Conservation (phyloP, 1,284 basidiomycete species). For the Fistulinella staudtii region DNA sequence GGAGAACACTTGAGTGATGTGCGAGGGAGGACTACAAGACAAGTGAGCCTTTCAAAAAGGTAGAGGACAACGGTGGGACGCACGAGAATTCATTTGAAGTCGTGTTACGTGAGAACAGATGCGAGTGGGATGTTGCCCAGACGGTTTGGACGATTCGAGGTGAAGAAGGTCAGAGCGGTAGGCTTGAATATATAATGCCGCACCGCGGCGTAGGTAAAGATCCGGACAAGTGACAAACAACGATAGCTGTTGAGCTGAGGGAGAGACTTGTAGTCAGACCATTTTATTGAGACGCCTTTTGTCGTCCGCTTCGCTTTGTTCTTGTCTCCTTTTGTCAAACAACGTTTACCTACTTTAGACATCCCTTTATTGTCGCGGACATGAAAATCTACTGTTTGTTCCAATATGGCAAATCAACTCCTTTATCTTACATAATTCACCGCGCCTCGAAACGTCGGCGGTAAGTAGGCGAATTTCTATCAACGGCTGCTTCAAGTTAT, state of each 20-base stretch:
- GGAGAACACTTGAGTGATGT: slow-evolving; percentile 25
- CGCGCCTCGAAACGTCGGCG: neutral
- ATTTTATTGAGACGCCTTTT: slow-evolving; percentile 23
- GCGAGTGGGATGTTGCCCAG: neutral
- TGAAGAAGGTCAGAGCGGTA: too few species aligned
- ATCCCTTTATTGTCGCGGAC: slow-evolving; percentile 23
- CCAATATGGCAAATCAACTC: slow-evolving; percentile 1
- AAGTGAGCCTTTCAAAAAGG: slow-evolving; percentile 2
- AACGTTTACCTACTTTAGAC: slow-evolving; percentile 22
- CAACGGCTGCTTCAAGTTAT: neutral
- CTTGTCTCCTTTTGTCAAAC: slow-evolving; percentile 20
- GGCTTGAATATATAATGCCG: slow-evolving; percentile 23
- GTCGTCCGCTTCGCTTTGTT: slow-evolving; percentile 26
- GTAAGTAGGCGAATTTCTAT: neutral
- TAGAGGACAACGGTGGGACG: slow-evolving; percentile 1
- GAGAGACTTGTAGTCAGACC: slow-evolving; percentile 1
- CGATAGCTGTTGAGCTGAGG: too few species aligned
- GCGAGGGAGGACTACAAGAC: slow-evolving; percentile 17
- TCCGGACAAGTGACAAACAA: slow-evolving; percentile 11
- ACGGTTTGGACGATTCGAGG: too few species aligned
- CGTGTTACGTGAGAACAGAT: slow-evolving; percentile 4
- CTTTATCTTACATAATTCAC: neutral
- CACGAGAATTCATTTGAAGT: slow-evolving; percentile 22
- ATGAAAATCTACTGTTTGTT: slow-evolving; percentile 15
- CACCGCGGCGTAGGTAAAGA: slow-evolving; percentile 4